Evolutionary conservation across 1,284 basidiomycete species (phyloP).

Genomic region (Calocybe gambosa): DNA sequence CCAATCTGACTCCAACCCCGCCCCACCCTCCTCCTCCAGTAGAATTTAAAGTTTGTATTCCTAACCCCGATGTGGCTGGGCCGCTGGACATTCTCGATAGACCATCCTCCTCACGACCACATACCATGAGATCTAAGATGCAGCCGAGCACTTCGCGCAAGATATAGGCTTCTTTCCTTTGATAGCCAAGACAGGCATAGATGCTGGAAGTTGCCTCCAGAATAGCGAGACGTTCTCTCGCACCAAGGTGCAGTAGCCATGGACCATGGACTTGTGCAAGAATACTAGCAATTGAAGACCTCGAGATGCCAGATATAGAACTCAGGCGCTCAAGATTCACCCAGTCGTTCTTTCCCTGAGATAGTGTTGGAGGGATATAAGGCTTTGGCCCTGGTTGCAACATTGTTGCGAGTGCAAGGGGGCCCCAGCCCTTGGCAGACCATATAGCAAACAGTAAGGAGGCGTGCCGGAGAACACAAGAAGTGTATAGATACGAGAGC

Average conservation of each 20-base stretch:
- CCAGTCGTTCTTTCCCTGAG: conserved; percentile 37
- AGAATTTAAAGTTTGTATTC: conserved; percentile 35
- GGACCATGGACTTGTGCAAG: conserved; percentile 74
- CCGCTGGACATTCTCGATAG: conserved; percentile 34
- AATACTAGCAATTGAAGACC: conserved; percentile 58
- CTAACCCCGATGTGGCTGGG: conserved; percentile 40
- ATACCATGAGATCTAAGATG: conserved; percentile 74
- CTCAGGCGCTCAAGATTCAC: conserved; percentile 56
- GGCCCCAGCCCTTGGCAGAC: conserved; percentile 85
- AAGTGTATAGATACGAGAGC: conserved; percentile 60
- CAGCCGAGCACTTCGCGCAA: conserved; percentile 80
- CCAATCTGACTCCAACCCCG: conserved; percentile 61
- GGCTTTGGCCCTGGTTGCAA: conserved; percentile 54
- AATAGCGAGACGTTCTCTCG: conserved; percentile 66
- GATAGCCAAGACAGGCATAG: conserved; percentile 75
- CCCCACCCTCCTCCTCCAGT: conserved; percentile 35
- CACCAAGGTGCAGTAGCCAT: conserved; percentile 77
- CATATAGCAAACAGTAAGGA: conserved; percentile 71
- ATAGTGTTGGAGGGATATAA: conserved; percentile 49
- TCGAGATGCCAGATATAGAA: conserved; percentile 59
- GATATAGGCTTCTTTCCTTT: conserved; percentile 79
- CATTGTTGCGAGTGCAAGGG: conserved; percentile 72
- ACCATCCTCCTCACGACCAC: conserved; percentile 64
- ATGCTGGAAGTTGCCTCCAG: conserved; percentile 68
- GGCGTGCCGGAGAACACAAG: conserved; percentile 61